phyloP scores from a whole-genome alignment of 2,329 filamentous ascomycete species.

The Sporothrix inflata region DNA sequence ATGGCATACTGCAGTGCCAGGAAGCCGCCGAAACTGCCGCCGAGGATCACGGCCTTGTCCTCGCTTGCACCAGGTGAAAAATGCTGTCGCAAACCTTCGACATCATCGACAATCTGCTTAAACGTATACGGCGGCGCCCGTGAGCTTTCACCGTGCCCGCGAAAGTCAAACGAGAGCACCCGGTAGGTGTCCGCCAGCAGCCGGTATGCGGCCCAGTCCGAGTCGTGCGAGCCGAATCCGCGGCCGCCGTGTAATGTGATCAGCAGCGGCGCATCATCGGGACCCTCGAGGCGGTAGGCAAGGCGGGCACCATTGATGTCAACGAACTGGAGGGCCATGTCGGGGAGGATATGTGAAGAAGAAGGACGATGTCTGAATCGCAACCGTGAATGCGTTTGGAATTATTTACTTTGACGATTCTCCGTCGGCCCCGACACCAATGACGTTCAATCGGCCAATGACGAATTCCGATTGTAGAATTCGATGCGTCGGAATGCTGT shows the following conservation, averaged over 20 bases:
- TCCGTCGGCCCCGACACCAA: not conserved
- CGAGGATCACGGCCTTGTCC: constrained; percentile 42
- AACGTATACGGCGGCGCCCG: constrained; percentile 43
- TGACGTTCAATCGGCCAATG: not conserved
- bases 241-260: constrained; percentile 46
- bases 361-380: not conserved
- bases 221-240: constrained; percentile 43
- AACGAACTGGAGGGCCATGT: constrained; percentile 35
- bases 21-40: constrained; percentile 47
- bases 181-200: constrained; percentile 38
- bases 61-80: constrained; percentile 34
- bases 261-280: constrained; percentile 40
- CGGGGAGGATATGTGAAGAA: not conserved
- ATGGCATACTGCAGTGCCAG: constrained; percentile 47
- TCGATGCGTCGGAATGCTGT: not conserved
- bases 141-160: constrained; percentile 44
- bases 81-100: constrained; percentile 41
- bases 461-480: not conserved
- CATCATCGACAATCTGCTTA: constrained; percentile 44
- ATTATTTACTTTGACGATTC: not conserved
- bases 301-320: constrained; percentile 43
- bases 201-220: constrained; percentile 42
- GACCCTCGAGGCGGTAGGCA: constrained; percentile 41
- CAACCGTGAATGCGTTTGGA: not conserved
- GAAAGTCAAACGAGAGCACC: constrained; percentile 44